phyloP scores from a whole-genome alignment of 345 rosid genomes.

The Populus davidiana region DNA sequence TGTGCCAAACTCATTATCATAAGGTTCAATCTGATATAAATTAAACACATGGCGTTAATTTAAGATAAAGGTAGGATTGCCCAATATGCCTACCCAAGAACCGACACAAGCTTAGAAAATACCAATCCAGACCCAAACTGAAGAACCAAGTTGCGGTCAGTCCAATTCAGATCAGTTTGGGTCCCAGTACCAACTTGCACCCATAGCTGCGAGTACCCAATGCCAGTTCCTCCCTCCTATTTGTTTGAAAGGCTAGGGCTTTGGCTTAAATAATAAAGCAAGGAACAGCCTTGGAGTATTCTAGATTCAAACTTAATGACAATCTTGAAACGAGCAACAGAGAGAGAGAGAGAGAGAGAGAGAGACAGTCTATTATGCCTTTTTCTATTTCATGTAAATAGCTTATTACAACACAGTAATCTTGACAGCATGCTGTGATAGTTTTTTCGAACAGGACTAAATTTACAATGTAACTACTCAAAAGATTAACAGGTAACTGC shows the following conservation, averaged over 20 bases:
- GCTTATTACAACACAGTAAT: no score
- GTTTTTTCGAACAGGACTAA: not conserved
- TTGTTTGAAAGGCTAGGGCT: no score
- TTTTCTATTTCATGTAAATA: no score
- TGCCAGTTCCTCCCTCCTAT: no score
- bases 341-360: not conserved
- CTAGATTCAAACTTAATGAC: not conserved
- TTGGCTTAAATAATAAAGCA: no score
- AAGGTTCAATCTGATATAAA: no score
- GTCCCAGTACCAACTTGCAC: not conserved
- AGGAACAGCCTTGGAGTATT: not conserved
- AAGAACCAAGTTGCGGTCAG: not conserved
- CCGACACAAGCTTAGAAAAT: no score
- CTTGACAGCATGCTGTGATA: no score
- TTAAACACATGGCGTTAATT: no score
- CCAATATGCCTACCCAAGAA: no score
- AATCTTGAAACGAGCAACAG: not conserved
- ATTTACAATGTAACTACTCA: not conserved
- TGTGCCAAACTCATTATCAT: no score
- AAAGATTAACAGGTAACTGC: not conserved
- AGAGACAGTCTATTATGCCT: not conserved
- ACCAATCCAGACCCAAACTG: not conserved
- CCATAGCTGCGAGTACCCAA: not conserved
- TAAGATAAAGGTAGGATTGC: no score
- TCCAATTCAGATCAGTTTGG: not conserved